phyloP scores from a whole-genome alignment of 345 rosid genomes.

The Arabis alpina region DNA sequence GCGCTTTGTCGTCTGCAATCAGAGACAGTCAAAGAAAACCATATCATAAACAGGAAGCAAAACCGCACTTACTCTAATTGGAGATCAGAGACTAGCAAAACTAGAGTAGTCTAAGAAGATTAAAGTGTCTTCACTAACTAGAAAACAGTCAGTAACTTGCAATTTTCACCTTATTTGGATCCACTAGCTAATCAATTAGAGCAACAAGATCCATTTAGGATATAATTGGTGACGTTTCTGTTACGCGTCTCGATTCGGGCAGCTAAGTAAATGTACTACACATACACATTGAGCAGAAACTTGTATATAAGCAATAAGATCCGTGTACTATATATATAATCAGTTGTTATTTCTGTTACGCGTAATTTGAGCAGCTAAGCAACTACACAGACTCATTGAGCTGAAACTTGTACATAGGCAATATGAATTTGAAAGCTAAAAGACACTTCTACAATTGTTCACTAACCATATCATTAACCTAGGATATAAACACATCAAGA shows the following conservation, averaged over 20 bases:
- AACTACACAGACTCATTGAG: constrained; percentile 2
- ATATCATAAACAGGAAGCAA: constrained; percentile 8
- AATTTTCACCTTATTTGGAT: not conserved
- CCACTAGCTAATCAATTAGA: not conserved
- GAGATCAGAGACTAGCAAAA: constrained; percentile 5
- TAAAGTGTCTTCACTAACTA: constrained; percentile 1
- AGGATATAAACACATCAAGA: not conserved
- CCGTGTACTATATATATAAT: not conserved
- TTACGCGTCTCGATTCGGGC: too few species aligned
- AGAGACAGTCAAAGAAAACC: not conserved
- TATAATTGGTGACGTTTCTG: not conserved
- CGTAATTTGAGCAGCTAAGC: too few species aligned
- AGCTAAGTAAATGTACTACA: not conserved
- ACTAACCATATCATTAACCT: not conserved
- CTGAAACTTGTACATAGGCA: not conserved
- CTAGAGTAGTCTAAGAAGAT: too few species aligned
- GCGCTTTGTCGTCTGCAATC: constrained; percentile 81
- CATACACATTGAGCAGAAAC: constrained; percentile 11
- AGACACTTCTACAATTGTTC: not conserved
- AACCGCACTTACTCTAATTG: not conserved
- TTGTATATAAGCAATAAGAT: not conserved
- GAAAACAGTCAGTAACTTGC: not conserved
- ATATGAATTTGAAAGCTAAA: constrained; percentile 11
- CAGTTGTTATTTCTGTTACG: not conserved
- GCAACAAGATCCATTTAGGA: not conserved